Evolutionary conservation across 176 grass and related monocot genomes (phyloP).

Genomic region (Bolboschoenus planiculmis): DNA sequence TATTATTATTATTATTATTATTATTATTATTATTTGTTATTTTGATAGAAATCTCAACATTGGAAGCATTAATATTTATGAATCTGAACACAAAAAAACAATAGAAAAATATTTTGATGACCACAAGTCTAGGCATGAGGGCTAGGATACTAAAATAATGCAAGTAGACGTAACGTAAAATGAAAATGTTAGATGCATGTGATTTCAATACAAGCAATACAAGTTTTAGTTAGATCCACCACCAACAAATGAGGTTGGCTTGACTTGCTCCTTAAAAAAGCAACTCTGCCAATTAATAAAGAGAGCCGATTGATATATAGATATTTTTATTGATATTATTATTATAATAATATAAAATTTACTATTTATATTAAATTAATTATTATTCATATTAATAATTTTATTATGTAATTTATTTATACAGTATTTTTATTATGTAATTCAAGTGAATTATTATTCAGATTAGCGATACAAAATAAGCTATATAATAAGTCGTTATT

Average conservation of each 20-base stretch:
- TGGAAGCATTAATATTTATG: not conserved
- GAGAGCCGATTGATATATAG: not conserved
- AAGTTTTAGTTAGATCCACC: slow-evolving; percentile 17
- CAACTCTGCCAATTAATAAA: not conserved
- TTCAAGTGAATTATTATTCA: too few relatives aligned
- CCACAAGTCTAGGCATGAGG: not conserved
- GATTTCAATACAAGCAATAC: slow-evolving; percentile 7
- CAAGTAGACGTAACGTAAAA: slow-evolving; percentile 3
- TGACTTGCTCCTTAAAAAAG: slow-evolving; percentile 16
- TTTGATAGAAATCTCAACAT: not conserved
- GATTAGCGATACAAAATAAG: too few relatives aligned
- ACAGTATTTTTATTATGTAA: too few relatives aligned
- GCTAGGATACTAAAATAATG: not conserved
- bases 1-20: too few relatives aligned
- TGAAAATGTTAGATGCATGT: not conserved
- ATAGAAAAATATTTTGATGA: not conserved
- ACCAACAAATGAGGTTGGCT: slow-evolving; percentile 18
- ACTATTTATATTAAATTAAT: too few relatives aligned
- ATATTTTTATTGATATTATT: too few relatives aligned
- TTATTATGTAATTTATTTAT: too few relatives aligned
- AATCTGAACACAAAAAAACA: not conserved
- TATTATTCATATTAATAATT: too few relatives aligned
- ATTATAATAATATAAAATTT: too few relatives aligned
- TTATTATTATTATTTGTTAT: not conserved
- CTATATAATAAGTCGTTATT: too few relatives aligned